These are phyloP conservation scores for Rhazya stricta DNA, from an alignment of 257 asterid species.

Conservation along the genomic window DNA sequence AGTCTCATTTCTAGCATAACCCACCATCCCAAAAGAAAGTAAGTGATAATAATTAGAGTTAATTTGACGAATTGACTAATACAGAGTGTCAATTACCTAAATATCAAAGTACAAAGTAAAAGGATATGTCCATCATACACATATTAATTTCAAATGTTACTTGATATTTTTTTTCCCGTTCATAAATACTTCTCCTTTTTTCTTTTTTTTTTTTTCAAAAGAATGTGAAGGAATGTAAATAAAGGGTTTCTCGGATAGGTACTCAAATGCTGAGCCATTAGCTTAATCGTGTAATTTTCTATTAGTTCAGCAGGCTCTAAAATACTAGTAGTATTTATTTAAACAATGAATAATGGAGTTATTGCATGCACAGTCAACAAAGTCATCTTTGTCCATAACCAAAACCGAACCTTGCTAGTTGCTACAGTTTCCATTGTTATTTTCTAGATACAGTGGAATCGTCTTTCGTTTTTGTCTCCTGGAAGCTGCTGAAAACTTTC, in stretches of 20 bases:
- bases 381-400: slow-evolving; percentile 14
- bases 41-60: neutral
- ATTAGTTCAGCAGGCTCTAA: neutral
- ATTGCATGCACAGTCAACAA: slow-evolving; percentile 14
- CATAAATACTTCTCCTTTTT: too few species aligned
- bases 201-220: too few species aligned
- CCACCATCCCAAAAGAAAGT: neutral
- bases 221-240: too few species aligned
- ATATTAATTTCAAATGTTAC: too few species aligned
- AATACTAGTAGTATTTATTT: neutral
- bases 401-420: neutral
- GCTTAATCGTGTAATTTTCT: too few species aligned
- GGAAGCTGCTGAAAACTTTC: slow-evolving; percentile 3
- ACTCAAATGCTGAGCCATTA: too few species aligned
- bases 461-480: slow-evolving; percentile 6
- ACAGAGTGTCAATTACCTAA: neutral
- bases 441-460: slow-evolving; percentile 16
- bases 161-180: too few species aligned
- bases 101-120: too few species aligned
- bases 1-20: neutral
- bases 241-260: too few species aligned
- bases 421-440: slow-evolving; percentile 5
- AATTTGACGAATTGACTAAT: neutral
- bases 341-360: neutral
- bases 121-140: too few species aligned